These are phyloP conservation scores for Pleurotus sapidus DNA, from an alignment of 768 basidiomycete species.

Conservation along the genomic window DNA sequence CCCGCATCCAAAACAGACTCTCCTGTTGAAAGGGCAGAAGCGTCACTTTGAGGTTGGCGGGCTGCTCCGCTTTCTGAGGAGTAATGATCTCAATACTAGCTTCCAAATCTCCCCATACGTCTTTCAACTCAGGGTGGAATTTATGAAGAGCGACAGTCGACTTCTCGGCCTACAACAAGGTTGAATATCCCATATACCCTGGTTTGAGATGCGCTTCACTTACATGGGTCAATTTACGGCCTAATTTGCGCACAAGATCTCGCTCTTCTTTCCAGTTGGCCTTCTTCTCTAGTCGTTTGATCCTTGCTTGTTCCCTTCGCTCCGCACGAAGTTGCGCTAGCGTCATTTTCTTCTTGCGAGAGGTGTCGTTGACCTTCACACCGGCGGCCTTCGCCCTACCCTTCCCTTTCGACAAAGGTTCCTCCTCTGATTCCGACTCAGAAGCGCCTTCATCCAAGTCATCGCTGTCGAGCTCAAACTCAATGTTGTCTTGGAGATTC, in stretches of 20 bases:
- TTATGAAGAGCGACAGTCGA: constrained; percentile 56
- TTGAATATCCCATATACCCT: no score
- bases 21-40: constrained; percentile 95
- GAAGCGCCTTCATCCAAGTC: constrained; percentile 19
- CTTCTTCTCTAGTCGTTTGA: constrained; percentile 19
- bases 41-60: constrained; percentile 76
- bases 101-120: constrained; percentile 88
- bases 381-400: constrained; percentile 22
- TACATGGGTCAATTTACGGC: constrained; percentile 74
- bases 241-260: constrained; percentile 52
- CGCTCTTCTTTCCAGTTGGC: constrained; percentile 44
- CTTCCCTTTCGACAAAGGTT: constrained; percentile 23
- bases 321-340: constrained; percentile 26
- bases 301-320: constrained; percentile 23
- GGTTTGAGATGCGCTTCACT: constrained; percentile 14
- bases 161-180: constrained; percentile 59
- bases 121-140: constrained; percentile 76
- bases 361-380: constrained; percentile 14
- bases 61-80: constrained; percentile 76
- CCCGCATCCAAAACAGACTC: constrained; percentile 92
- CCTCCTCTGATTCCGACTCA: constrained; percentile 25
- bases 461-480: constrained; percentile 23
- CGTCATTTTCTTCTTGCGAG: constrained; percentile 29
- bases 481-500: constrained; percentile 25
- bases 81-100: constrained; percentile 53